phyloP scores from a whole-genome alignment of 768 basidiomycete species.

The Russula emetica region DNA sequence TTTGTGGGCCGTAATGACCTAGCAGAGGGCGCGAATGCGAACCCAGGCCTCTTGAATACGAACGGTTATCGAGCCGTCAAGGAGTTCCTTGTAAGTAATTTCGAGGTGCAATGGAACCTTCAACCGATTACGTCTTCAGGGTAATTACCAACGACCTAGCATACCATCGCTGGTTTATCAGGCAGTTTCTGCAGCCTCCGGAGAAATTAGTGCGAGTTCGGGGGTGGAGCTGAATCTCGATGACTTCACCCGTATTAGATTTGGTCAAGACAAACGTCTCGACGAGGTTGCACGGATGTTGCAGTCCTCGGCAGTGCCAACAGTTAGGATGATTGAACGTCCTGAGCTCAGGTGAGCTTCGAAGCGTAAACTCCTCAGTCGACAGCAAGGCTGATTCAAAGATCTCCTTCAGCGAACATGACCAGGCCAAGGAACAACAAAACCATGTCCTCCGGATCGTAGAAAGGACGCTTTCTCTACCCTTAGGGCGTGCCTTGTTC shows the following conservation, averaged over 20 bases:
- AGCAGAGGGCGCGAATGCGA: conserved; percentile 53
- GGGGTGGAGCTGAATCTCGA: conserved; percentile 71
- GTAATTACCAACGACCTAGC: conserved; percentile 14
- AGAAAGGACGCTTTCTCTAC: conserved; percentile 83
- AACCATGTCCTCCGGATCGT: conserved; percentile 73
- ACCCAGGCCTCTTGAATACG: conserved; percentile 43
- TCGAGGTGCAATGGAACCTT: not conserved
- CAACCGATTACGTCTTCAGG: conserved; percentile 5
- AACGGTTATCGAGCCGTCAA: conserved; percentile 56
- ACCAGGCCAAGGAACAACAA: conserved; percentile 83
- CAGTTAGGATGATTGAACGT: conserved; percentile 60
- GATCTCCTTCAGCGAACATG: conserved; percentile 62
- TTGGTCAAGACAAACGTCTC: conserved; percentile 83
- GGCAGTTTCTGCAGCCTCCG: conserved; percentile 39
- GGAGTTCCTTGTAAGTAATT: conserved; percentile 50
- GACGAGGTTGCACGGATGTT: conserved; percentile 91
- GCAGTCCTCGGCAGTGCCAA: conserved; percentile 68
- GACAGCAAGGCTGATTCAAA: not conserved
- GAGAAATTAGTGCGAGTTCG: conserved; percentile 55
- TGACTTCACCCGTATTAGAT: conserved; percentile 78
- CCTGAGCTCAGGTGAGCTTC: conserved; percentile 61
- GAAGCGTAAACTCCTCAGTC: not conserved
- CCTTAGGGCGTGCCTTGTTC: conserved; percentile 88
- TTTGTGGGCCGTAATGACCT: conserved; percentile 73
- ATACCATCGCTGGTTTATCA: conserved; percentile 20